phyloP scores from a whole-genome alignment of 495 filamentous ascomycete species.

The Hyaloscypha variabilis region DNA sequence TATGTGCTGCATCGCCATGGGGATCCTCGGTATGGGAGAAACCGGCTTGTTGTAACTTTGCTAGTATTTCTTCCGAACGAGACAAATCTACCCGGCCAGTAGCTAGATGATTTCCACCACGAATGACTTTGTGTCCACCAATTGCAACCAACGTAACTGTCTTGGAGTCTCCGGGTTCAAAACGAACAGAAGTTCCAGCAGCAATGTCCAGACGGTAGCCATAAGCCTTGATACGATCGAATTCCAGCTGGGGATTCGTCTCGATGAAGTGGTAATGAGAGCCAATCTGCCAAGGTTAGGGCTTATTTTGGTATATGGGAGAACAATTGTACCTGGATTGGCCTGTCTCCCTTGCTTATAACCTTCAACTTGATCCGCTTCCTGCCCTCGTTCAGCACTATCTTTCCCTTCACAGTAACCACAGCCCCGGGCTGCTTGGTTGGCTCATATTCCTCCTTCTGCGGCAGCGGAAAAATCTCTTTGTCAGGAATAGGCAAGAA shows the following conservation, averaged over 20 bases:
- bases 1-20: slow-evolving; percentile 50
- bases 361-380: slow-evolving; percentile 75
- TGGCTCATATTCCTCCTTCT: slow-evolving; percentile 61
- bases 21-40: slow-evolving; percentile 79
- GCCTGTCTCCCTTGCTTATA: slow-evolving; percentile 86
- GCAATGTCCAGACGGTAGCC: slow-evolving; percentile 89
- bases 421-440: slow-evolving; percentile 79
- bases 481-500: slow-evolving; percentile 78
- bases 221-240: slow-evolving; percentile 84
- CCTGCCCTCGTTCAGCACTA: slow-evolving; percentile 74
- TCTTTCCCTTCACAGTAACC: slow-evolving; percentile 65
- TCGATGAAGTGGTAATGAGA: slow-evolving; percentile 98
- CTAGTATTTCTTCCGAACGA: slow-evolving; percentile 65
- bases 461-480: slow-evolving; percentile 39
- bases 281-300: slow-evolving; percentile 58
- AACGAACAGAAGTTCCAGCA: slow-evolving; percentile 90
- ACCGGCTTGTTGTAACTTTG: slow-evolving; percentile 64
- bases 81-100: slow-evolving; percentile 67
- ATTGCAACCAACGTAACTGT: slow-evolving; percentile 95
- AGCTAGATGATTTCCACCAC: slow-evolving; percentile 81
- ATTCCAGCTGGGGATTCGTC: slow-evolving; percentile 86
- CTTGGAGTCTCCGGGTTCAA: slow-evolving; percentile 92
- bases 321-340: slow-evolving; percentile 68
- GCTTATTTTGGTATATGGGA: not conserved
- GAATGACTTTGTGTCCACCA: slow-evolving; percentile 78